These are phyloP conservation scores for Pleurotus eryngii DNA, from an alignment of 768 basidiomycete species.

Conservation along the genomic window DNA sequence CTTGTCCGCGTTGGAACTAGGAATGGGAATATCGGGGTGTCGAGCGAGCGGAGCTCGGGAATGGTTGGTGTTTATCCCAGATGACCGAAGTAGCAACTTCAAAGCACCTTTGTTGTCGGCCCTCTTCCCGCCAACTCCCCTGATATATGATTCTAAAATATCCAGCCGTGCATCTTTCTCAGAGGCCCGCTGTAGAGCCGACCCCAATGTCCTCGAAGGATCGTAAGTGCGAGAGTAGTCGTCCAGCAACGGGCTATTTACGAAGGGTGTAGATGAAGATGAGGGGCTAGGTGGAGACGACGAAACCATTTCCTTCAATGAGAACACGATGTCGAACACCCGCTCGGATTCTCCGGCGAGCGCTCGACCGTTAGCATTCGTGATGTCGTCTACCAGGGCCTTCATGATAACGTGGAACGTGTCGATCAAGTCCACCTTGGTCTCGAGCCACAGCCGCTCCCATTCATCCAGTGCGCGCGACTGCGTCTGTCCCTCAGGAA, in stretches of 20 bases:
- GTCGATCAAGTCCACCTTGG: conserved; percentile 72
- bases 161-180: conserved; percentile 60
- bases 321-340: conserved; percentile 56
- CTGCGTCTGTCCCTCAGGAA: conserved; percentile 17
- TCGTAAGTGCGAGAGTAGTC: conserved; percentile 74
- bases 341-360: conserved; percentile 49
- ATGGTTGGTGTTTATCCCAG: conserved; percentile 35
- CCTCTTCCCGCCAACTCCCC: conserved; percentile 31
- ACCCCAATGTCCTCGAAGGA: conserved; percentile 47
- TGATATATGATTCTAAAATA: conserved; percentile 50
- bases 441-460: conserved; percentile 68
- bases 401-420: conserved; percentile 58
- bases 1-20: conserved; percentile 23
- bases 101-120: conserved; percentile 51
- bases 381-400: conserved; percentile 46
- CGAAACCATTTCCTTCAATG: conserved; percentile 44
- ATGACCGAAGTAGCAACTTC: conserved; percentile 61
- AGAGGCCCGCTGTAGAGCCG: conserved; percentile 37
- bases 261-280: conserved; percentile 46
- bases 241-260: conserved; percentile 61
- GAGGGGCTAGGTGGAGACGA: conserved; percentile 19
- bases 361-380: conserved; percentile 34
- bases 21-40: not conserved
- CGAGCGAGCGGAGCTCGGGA: not conserved
- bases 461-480: conserved; percentile 52